These are phyloP conservation scores for Carpinus fangiana DNA, from an alignment of 306 rosid species.

Conservation along the genomic window DNA sequence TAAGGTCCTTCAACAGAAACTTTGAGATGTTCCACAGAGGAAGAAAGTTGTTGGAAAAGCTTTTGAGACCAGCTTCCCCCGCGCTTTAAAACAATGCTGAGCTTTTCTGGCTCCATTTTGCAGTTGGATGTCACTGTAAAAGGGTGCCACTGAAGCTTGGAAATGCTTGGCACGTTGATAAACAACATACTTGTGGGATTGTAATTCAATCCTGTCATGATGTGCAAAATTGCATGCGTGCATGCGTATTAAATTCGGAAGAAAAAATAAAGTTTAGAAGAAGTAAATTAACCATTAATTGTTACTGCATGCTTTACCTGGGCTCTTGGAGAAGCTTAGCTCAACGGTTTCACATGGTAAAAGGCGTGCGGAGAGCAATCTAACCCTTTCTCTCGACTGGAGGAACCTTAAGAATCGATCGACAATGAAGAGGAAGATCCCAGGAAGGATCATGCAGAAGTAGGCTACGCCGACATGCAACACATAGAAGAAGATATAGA, in stretches of 20 bases:
- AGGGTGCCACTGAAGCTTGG: conserved; percentile 87
- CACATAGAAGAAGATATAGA: conserved; percentile 58
- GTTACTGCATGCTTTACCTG: conserved; percentile 33
- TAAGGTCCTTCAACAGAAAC: conserved; percentile 90
- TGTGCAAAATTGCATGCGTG: background rate
- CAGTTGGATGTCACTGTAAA: conserved; percentile 65
- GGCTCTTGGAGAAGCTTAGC: conserved; percentile 58
- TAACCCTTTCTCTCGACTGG: conserved; percentile 49
- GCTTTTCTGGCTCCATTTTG: conserved; percentile 47
- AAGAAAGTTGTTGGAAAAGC: conserved; percentile 49
- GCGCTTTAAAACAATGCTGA: conserved; percentile 53
- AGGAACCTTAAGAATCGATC: conserved; percentile 64
- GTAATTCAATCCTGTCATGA: conserved; percentile 46
- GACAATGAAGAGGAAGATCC: conserved; percentile 63
- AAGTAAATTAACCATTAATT: background rate
- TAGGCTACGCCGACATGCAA: conserved; percentile 57
- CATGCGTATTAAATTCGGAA: too few relatives aligned
- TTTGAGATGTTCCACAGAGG: conserved; percentile 43
- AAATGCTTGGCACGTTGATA: conserved; percentile 64
- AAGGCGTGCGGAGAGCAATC: conserved; percentile 53
- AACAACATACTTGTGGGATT: conserved; percentile 65
- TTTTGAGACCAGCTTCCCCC: conserved; percentile 63
- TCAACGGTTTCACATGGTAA: conserved; percentile 54
- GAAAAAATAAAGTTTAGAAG: too few relatives aligned
- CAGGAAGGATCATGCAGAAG: conserved; percentile 60